Conservation (phyloP, 83 land plant species). For the Picea engelmannii region DNA sequence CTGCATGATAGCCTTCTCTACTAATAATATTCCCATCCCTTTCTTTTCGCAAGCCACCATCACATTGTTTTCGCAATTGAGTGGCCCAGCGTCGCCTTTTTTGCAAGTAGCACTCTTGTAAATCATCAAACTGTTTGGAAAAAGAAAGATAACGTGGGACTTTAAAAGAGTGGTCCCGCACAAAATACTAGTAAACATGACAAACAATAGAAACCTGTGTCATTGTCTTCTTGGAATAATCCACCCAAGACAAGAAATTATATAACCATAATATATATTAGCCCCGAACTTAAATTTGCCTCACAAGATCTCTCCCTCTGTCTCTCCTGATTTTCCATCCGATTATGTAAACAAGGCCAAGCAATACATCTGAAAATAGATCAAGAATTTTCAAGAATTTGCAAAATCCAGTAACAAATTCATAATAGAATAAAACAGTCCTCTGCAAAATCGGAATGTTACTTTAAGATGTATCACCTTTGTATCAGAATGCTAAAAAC, state of each 20-base stretch:
- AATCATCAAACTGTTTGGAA: conserved; percentile 80
- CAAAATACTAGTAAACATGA: neutral
- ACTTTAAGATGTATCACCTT: neutral
- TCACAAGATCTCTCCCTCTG: no score
- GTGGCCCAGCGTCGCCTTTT: conserved; percentile 55
- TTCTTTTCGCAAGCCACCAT: conserved; percentile 29
- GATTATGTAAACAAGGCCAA: neutral
- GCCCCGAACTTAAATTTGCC: neutral
- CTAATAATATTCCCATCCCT: conserved; percentile 39
- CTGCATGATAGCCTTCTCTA: conserved; percentile 75
- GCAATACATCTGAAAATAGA: neutral
- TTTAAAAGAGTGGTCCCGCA: neutral
- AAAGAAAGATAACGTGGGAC: neutral
- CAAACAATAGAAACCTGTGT: neutral
- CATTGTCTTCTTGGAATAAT: neutral
- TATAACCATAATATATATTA: neutral
- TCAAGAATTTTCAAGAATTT: neutral
- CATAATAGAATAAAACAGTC: neutral
- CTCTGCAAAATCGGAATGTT: neutral
- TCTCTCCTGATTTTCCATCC: neutral
- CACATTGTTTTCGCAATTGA: conserved; percentile 36
- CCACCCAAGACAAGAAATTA: neutral
- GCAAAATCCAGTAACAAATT: neutral
- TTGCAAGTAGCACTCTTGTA: conserved; percentile 95
- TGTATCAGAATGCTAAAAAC: neutral